Percentiles rank a stretch among this genome's conserved stretches.
These are phyloP conservation scores for Zopfia rhizophila DNA, from an alignment of 2,329 filamentous ascomycete genomes.

Conservation along the genomic window DNA sequence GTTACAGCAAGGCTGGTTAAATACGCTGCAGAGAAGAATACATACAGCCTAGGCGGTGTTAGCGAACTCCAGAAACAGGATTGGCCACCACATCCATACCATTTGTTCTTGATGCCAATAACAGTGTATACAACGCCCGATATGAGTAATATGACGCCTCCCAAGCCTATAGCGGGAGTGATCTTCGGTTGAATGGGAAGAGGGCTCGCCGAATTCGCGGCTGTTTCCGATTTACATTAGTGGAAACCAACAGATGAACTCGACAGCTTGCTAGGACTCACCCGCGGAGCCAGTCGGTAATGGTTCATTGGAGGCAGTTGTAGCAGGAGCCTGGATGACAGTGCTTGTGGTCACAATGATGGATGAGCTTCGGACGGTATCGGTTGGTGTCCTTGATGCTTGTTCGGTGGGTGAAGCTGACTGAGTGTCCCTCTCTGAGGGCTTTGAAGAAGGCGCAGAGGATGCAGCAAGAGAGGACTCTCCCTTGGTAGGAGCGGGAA, in stretches of 20 bases:
- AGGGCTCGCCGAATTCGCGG: slow-evolving; percentile 21
- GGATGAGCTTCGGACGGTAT: slow-evolving; percentile 25
- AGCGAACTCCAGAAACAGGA: slow-evolving; percentile 17
- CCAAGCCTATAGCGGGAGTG: slow-evolving; percentile 83
- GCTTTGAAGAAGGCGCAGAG: slow-evolving; percentile 20
- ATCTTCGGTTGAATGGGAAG: slow-evolving; percentile 79
- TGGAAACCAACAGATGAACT: too few relatives aligned
- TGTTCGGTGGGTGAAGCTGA: slow-evolving; percentile 24
- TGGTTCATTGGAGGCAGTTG: slow-evolving; percentile 28
- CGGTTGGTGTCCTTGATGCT: slow-evolving; percentile 10
- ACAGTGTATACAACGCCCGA: slow-evolving; percentile 77
- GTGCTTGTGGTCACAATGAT: slow-evolving; percentile 21
- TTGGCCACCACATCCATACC: slow-evolving; percentile 50
- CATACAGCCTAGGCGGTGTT: slow-evolving; percentile 44
- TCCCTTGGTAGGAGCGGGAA: slow-evolving; percentile 21
- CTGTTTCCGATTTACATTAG: slow-evolving; percentile 12
- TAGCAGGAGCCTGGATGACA: slow-evolving; percentile 27
- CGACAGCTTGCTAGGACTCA: slow-evolving; percentile 19
- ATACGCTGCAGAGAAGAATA: slow-evolving; percentile 80
- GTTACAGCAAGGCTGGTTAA: slow-evolving; percentile 77
- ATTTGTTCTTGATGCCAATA: slow-evolving; percentile 83
- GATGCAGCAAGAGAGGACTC: slow-evolving; percentile 29
- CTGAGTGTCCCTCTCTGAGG: slow-evolving; percentile 22
- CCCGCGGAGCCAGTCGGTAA: slow-evolving; percentile 31
- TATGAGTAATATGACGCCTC: slow-evolving; percentile 78